phyloP scores from a whole-genome alignment of 148 eudicot genomes.

The Fagopyrum homotropicum region DNA sequence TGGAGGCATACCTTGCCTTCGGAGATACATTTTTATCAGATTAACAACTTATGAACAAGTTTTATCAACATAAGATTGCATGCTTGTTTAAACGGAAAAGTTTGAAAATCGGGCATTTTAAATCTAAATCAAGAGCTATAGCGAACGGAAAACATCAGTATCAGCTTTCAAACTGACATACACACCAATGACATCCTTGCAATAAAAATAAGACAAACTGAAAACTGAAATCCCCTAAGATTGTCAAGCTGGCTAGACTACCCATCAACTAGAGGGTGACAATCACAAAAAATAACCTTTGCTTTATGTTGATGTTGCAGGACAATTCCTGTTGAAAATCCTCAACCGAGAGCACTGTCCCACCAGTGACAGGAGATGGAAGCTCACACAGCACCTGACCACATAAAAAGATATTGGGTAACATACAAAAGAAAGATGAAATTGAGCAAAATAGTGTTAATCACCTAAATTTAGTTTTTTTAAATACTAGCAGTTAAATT shows the following conservation, averaged over 20 bases:
- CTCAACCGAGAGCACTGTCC: conserved; percentile 54
- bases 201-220: not conserved
- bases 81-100: not conserved
- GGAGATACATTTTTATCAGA: not conserved
- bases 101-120: not conserved
- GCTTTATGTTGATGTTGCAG: conserved; percentile 56
- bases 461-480: not conserved
- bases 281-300: conserved; percentile 29
- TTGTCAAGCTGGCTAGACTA: not conserved
- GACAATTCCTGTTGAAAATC: conserved; percentile 60
- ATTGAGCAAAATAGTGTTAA: not conserved
- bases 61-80: not conserved
- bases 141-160: not conserved
- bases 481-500: not conserved
- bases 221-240: not conserved
- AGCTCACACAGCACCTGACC: conserved; percentile 24
- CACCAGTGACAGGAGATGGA: conserved; percentile 56
- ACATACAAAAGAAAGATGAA: not conserved
- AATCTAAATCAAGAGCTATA: not conserved
- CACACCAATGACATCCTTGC: not conserved
- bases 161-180: not conserved
- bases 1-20: not conserved
- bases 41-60: not conserved
- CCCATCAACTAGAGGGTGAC: not conserved
- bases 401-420: not conserved